Evolutionary conservation across 805 yeast species (phyloP).

Genomic region (Starmerella vaccinii): DNA sequence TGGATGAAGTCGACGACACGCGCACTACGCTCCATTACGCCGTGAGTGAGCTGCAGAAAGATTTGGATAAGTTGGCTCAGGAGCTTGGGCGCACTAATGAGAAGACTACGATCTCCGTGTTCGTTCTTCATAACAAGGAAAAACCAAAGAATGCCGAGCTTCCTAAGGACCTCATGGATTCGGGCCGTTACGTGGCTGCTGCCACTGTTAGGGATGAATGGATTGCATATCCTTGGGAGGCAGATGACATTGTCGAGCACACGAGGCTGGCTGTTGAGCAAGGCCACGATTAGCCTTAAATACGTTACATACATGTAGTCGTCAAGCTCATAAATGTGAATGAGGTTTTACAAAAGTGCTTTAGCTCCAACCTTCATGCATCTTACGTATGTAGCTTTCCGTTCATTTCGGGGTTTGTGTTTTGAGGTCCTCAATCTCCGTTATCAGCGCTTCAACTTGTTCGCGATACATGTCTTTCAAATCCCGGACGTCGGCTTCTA

Average conservation of each 20-base stretch:
- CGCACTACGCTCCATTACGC: constrained; percentile 85
- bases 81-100: constrained; percentile 50
- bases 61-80: constrained; percentile 50
- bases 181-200: constrained; percentile 63
- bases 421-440: constrained; percentile 26
- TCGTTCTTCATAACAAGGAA: constrained; percentile 74
- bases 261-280: constrained; percentile 54
- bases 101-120: constrained; percentile 58
- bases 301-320: not conserved
- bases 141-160: constrained; percentile 71
- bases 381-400: too few species aligned
- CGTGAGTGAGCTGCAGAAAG: constrained; percentile 60
- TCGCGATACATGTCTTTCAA: constrained; percentile 70
- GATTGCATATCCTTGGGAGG: constrained; percentile 91
- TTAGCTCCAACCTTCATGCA: too few species aligned
- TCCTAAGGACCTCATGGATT: constrained; percentile 50
- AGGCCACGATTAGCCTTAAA: constrained; percentile 41
- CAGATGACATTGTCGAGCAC: constrained; percentile 68
- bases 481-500: constrained; percentile 79
- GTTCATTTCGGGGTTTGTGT: too few species aligned
- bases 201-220: constrained; percentile 65
- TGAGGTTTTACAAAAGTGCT: too few species aligned
- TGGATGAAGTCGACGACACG: constrained; percentile 87
- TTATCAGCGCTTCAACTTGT: constrained; percentile 82
- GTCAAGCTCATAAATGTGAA: too few species aligned